Percentiles rank a stretch among this genome's conserved stretches.
These are phyloP conservation scores for Plantago lanceolata DNA, from an alignment of 305 asterid genomes.

Conservation along the genomic window DNA sequence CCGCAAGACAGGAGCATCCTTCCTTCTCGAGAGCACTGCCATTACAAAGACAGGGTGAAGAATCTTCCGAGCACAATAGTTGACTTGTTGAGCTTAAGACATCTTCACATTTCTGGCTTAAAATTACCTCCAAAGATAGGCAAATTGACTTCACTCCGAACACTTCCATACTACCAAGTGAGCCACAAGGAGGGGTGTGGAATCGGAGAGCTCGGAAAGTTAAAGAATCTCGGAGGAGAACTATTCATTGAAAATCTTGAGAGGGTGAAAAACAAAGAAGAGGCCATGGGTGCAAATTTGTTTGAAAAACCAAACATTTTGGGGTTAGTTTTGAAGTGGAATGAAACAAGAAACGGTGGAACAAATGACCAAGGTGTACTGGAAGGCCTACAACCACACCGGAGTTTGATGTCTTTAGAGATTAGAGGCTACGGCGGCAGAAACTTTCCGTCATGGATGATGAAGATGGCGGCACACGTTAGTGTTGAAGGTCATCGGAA, in stretches of 20 bases:
- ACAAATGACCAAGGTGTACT: neutral
- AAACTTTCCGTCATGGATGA: neutral
- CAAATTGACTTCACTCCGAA: constrained; percentile 3
- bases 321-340: constrained; percentile 8
- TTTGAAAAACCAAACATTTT: constrained; percentile 4
- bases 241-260: constrained; percentile 30
- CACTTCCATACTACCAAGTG: neutral
- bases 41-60: no score
- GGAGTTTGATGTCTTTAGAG: neutral
- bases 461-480: neutral
- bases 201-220: constrained; percentile 19
- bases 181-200: constrained; percentile 5
- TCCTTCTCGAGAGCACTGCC: no score
- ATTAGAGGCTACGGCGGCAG: neutral
- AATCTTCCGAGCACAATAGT: constrained; percentile 11
- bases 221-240: constrained; percentile 19
- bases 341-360: neutral
- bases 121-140: constrained; percentile 13
- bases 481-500: neutral
- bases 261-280: constrained; percentile 18
- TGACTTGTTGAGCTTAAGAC: constrained; percentile 18
- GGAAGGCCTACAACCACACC: neutral
- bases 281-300: constrained; percentile 20
- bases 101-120: constrained; percentile 9
- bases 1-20: no score